Evolutionary conservation across 2,329 filamentous ascomycete species (phyloP), one percentile per base, ranked within the genome.

Genomic region (Clarireedia homoeocarpa): DNA sequence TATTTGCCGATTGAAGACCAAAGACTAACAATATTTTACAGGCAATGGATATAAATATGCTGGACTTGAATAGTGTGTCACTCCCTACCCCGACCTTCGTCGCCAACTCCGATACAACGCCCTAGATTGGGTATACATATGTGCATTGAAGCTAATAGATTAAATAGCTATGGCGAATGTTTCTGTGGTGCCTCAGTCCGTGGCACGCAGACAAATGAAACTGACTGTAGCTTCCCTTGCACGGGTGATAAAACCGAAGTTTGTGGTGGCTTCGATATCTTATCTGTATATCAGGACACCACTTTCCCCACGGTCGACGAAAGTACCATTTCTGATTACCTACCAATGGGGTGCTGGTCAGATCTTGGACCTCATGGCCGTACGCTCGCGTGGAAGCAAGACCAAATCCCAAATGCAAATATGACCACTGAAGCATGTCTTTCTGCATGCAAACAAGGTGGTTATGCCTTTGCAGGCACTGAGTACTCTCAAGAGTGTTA

Each of bases 401-500:
- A 66, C 51, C 63, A 65, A 51, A 49, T 74, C 20, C 66, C 63
- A 56, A 52, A 60, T 23, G 49, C 58, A 9, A 63, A 62, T 23
- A 56, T 74, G 42, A 73, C 71, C 6, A 64, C 67, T 14, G 61
- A 66, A 34, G 64, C 62, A 17, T 73, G 72, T 50, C 66, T 75
- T 57, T 64, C 64, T 30, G 66, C 70, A 45, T 73, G 74, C 63
- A 71, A 68, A 30, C 63, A 63, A 50, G 65, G 68, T 9, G 65
- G 65, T 6, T 74, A 70, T 57, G 60, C 50, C 6, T 73, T 72
- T 59, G 73, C 73, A 36, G 74, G 73, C 44, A 61, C 73, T 6
- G 68, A 71, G 57, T 68, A 63, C 58, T 70, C 65, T n/a, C 64
- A 67, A 49, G 68, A 74, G 61, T 74, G 72, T 59, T 73, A 72